phyloP scores from a whole-genome alignment of 495 filamentous ascomycete species.

The Penicillium alfredii region DNA sequence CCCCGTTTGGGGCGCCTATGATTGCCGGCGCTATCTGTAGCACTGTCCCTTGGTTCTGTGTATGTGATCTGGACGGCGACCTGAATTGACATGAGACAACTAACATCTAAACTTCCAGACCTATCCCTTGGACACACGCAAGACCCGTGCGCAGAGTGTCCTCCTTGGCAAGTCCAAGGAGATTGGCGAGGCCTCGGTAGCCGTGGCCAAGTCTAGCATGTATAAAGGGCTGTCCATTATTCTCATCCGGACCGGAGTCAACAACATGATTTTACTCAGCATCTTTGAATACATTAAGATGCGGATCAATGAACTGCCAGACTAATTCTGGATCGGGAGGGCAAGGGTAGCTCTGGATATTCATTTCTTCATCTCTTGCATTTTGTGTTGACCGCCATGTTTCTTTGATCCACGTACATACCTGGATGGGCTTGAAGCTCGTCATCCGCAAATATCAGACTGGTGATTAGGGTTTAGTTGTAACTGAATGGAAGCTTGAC shows the following conservation, averaged over 20 bases:
- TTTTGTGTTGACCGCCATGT: conserved; percentile 1
- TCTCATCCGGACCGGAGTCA: conserved; percentile 40
- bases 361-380: not conserved
- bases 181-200: conserved; percentile 39
- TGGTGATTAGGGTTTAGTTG: too few relatives aligned
- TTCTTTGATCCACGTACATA: conserved; percentile 23
- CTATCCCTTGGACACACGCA: conserved; percentile 45
- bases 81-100: conserved; percentile 6
- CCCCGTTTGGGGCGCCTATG: conserved; percentile 37
- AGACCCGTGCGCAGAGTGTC: conserved; percentile 45
- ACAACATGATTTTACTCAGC: conserved; percentile 47
- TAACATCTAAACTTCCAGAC: conserved; percentile 25
- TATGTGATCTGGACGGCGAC: conserved; percentile 20
- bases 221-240: conserved; percentile 47
- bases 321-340: conserved; percentile 8
- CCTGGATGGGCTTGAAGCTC: conserved; percentile 20
- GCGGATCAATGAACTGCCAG: conserved; percentile 33
- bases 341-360: not conserved
- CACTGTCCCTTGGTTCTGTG: conserved; percentile 44
- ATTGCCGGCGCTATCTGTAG: conserved; percentile 44
- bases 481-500: too few relatives aligned
- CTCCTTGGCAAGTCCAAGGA: conserved; percentile 41
- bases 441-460: conserved; percentile 23
- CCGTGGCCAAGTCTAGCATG: conserved; percentile 44
- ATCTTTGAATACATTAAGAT: conserved; percentile 43